Evolutionary conservation across 306 rosid species (phyloP).

Genomic region (Ziziphus jujuba): DNA sequence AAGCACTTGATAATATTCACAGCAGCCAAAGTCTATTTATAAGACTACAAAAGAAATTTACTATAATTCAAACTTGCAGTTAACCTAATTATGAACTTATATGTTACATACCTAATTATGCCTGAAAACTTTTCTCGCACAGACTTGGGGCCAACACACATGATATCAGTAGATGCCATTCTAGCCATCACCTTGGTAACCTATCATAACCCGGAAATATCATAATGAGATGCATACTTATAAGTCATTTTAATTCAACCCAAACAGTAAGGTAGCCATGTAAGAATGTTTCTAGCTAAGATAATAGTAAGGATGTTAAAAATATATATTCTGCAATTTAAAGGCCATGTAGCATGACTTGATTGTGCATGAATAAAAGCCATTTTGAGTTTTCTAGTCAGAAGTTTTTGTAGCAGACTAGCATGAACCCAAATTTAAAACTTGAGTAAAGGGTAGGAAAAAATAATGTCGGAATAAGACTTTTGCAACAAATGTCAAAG

Average conservation of each 20-base stretch:
- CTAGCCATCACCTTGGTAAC: constrained; percentile 82
- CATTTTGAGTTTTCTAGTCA: too few relatives aligned
- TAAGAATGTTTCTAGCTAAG: too few relatives aligned
- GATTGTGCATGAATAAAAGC: too few relatives aligned
- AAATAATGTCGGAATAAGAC: too few relatives aligned
- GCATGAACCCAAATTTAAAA: too few relatives aligned
- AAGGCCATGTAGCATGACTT: too few relatives aligned
- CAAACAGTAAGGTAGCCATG: not conserved
- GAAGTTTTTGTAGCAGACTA: too few relatives aligned
- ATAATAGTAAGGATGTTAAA: too few relatives aligned
- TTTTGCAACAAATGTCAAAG: too few relatives aligned
- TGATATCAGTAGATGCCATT: constrained; percentile 69
- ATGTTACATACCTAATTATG: constrained; percentile 55
- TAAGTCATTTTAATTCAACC: not conserved
- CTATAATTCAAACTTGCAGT: not conserved
- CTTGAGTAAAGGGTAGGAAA: too few relatives aligned
- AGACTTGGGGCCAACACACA: constrained; percentile 85
- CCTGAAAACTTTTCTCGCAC: constrained; percentile 80
- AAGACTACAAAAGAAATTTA: not conserved
- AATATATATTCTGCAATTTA: too few relatives aligned
- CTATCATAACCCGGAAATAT: constrained; percentile 31
- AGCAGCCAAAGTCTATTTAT: not conserved
- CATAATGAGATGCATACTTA: not conserved
- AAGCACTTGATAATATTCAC: not conserved
- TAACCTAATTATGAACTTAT: too few relatives aligned